phyloP scores from a whole-genome alignment of 2,329 filamentous ascomycete species.

The Spiromastix sp. region DNA sequence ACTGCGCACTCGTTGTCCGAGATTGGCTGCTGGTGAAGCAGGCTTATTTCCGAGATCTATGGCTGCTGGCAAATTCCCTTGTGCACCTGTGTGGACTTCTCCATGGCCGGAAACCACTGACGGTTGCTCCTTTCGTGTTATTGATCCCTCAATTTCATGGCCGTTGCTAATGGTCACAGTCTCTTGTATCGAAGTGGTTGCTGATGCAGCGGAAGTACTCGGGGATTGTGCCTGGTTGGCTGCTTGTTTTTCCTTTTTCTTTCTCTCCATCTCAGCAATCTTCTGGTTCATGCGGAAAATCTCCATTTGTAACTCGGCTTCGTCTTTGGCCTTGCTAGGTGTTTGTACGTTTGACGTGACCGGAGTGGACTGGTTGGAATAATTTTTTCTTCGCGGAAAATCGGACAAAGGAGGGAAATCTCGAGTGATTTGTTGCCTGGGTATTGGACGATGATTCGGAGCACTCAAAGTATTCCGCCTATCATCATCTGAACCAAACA shows the following conservation, averaged over 20 bases:
- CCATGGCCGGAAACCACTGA: background rate
- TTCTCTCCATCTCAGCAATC: constrained; percentile 40
- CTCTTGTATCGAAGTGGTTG: constrained; percentile 13
- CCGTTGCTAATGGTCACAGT: background rate
- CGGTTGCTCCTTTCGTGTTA: background rate
- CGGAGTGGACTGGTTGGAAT: constrained; percentile 30
- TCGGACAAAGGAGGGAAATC: constrained; percentile 39
- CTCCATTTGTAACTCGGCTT: constrained; percentile 36
- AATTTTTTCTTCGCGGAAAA: constrained; percentile 36
- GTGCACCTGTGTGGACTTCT: background rate
- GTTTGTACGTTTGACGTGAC: constrained; percentile 27
- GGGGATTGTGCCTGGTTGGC: constrained; percentile 28
- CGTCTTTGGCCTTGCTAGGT: constrained; percentile 24
- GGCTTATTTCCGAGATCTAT: background rate
- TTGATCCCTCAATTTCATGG: background rate
- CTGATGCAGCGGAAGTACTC: constrained; percentile 15
- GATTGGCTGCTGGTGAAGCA: constrained; percentile 3
- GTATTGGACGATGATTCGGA: constrained; percentile 16
- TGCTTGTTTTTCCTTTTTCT: constrained; percentile 31
- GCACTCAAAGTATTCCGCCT: background rate
- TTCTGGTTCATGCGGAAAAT: constrained; percentile 38
- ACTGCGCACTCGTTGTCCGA: constrained; percentile 9
- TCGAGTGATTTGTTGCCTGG: constrained; percentile 27
- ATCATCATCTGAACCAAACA: constrained; percentile 11
- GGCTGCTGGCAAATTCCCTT: background rate